Base-by-base conservation (phyloP, 2,329 filamentous ascomycete genomes). In the Sarocladiaceae sp. region DNA sequence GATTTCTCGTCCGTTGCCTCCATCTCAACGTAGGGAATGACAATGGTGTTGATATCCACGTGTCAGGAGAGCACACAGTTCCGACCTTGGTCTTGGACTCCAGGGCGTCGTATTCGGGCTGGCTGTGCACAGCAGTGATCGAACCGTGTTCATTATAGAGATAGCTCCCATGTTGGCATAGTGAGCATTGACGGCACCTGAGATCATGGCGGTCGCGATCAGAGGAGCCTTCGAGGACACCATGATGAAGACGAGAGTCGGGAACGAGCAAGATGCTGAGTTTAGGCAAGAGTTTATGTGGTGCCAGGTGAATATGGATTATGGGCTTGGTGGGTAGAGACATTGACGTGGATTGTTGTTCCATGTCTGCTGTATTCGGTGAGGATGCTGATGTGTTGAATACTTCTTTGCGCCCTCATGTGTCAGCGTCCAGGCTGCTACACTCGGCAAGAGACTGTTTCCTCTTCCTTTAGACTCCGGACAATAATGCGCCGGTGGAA, bases 91-190 rank as follows among this genome's bases (percentile, higher is more conserved):
- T 33, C 31, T 33, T 33, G 6, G 6, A 6, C n/a, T 33, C 31
- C 7, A 33, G 31, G 31, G 31, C 31, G 31, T 33, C 31, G 18
- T 33, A 33, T 16, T 33, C 31, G n/a, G 31, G 31, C 31, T 33
- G 31, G 31, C 31, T 33, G n/a, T 33, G 31, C 6, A 33, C 13
- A 33, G 31, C n/a, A n/a, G n/a, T n/a, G n/a, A n/a, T n/a, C n/a
- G n/a, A n/a, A n/a, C n/a, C n/a, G n/a, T n/a, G n/a, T n/a, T n/a
- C 21, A 39, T 39, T 26, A 39, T 26, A 41, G 19, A 41, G 18
- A 29, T 27, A 27, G 23, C 37, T 41, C 13, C 37, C 37, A 41
- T 27, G 21, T 29, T 41, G 37, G 24, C 37, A 41, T 41, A 41
- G 19, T 18, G 37, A 41, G 37, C 37, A 41, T 41, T 18, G 4